Conservation (phyloP, 176 grass and related monocot species). For the Oryza punctata region DNA sequence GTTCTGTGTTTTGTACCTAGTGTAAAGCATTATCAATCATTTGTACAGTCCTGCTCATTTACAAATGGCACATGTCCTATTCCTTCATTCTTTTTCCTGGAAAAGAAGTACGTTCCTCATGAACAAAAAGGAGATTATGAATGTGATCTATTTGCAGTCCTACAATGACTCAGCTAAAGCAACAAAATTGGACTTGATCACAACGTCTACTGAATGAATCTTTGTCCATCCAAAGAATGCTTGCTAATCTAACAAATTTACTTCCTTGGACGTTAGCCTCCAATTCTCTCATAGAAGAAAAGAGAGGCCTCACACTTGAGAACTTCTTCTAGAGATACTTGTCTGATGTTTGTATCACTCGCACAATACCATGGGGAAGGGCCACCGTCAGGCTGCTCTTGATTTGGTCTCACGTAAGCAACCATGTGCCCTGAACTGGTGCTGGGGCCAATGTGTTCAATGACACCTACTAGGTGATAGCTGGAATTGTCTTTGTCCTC, state of each 20-base stretch:
- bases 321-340: constrained; percentile 67
- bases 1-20: neutral
- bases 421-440: constrained; percentile 44
- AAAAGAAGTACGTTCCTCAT: neutral
- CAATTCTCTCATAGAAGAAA: constrained; percentile 69
- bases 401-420: constrained; percentile 56
- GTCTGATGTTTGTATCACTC: constrained; percentile 40
- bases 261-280: neutral
- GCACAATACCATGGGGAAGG: constrained; percentile 66
- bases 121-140: neutral
- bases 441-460: constrained; percentile 38
- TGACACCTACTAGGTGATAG: constrained; percentile 50
- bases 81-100: neutral
- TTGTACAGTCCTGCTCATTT: neutral
- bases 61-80: neutral
- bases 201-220: constrained; percentile 5
- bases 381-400: neutral
- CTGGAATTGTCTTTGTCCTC: constrained; percentile 31
- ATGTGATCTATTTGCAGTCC: neutral
- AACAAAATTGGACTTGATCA: constrained; percentile 21
- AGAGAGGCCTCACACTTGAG: constrained; percentile 58
- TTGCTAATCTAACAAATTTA: neutral
- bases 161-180: neutral
- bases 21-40: neutral
- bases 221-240: neutral